Conservation (phyloP, 1,139 yeast genomes). For the Yarrowia galli region DNA sequence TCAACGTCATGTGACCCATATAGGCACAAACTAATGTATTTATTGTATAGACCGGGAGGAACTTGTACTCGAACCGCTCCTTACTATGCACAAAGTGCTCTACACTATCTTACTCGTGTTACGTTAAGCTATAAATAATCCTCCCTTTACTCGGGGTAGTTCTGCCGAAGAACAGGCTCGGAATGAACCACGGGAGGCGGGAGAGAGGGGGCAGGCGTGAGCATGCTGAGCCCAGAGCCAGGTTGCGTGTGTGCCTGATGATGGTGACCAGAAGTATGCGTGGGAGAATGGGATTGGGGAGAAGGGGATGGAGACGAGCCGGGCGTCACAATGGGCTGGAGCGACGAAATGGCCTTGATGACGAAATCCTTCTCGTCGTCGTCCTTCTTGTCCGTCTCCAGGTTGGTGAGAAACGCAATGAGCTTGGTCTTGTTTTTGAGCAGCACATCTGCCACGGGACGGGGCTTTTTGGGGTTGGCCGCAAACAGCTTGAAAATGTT, state of each 20-base stretch:
- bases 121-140: slow-evolving; percentile 33
- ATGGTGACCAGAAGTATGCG: slow-evolving; percentile 40
- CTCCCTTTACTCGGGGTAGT: slow-evolving; percentile 17
- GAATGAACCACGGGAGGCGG: slow-evolving; percentile 45
- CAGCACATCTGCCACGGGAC: slow-evolving; percentile 78
- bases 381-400: slow-evolving; percentile 63
- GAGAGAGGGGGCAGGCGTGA: slow-evolving; percentile 41
- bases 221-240: slow-evolving; percentile 41
- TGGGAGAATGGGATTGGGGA: slow-evolving; percentile 40
- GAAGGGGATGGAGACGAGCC: slow-evolving; percentile 40
- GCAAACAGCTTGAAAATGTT: slow-evolving; percentile 90
- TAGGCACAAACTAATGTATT: slow-evolving; percentile 1
- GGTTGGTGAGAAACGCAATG: slow-evolving; percentile 66
- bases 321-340: slow-evolving; percentile 49
- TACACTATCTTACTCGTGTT: background rate
- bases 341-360: slow-evolving; percentile 70
- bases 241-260: slow-evolving; percentile 39
- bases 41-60: background rate
- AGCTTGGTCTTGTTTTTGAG: slow-evolving; percentile 82
- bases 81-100: background rate
- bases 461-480: slow-evolving; percentile 91
- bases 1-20: slow-evolving; percentile 41
- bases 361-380: slow-evolving; percentile 86
- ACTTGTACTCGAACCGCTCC: background rate
- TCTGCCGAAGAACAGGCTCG: slow-evolving; percentile 42